Evolutionary conservation across 495 filamentous ascomycete species (phyloP), one percentile per base, ranked within the genome.

Genomic region (Penicillium subrubescens): DNA sequence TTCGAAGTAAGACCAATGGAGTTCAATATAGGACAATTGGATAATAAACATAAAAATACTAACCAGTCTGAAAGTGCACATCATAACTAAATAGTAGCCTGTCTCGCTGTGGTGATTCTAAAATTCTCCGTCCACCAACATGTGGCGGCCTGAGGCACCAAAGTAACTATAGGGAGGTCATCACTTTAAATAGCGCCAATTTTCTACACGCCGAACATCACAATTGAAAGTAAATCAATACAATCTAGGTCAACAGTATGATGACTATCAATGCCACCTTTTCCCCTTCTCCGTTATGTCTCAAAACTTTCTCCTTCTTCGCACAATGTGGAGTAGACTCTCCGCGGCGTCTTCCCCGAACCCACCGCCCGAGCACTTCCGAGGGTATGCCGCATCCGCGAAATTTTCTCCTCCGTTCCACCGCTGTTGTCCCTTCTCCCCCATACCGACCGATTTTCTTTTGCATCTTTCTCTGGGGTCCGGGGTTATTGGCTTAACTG

Each of bases 361-460:
- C 67, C 68, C 65, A 73, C 70, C 75, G 71, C 77, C 79, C 79
- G 79, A 81, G 72, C 75, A 71, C 72, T 77, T 77, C 79, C 79
- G 79, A 80, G 73, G 74, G 71, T 74, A 73, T 75, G 68, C 78
- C 76, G 77, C 70, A 70, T 68, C 76, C 72, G 74, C 73, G 73
- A 79, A 79, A 79, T 79, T 81, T 81, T 81, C 75, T 77, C 74
- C 75, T 67, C 69, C 68, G 62, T 67, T 73, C 70, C 65, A 71
- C 66, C 67, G 58, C 61, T 62, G 62, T 64, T 71, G 31, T 33
- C 31, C 31, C 31, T 68, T 63, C 62, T 64, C 66, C 59, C 33
- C 62, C 58, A 64, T 57, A 59, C 44, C 57, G 35, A 59, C 67
- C 67, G 60, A 72, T 72, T 70, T 69, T 64, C 65, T 73, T 66